Conservation (phyloP, 106 monocot species). For the Apostasia shenzhenica region DNA sequence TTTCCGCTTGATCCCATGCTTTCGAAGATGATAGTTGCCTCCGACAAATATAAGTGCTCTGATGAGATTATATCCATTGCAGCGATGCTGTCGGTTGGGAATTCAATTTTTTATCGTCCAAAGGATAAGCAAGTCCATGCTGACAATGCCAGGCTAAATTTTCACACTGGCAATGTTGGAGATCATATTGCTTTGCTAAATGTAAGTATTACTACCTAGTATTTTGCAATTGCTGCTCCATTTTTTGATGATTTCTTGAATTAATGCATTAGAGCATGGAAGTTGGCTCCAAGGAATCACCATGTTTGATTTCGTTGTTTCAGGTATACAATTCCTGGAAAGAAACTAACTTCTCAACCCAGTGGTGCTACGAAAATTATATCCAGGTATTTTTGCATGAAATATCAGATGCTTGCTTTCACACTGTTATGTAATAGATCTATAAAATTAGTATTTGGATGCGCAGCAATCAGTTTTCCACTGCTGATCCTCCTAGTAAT, state of each 20-base stretch:
- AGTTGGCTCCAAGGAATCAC: background rate
- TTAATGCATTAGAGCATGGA: background rate
- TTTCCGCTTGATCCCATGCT: conserved; percentile 97
- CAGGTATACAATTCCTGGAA: conserved; percentile 94
- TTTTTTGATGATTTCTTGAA: background rate
- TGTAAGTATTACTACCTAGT: conserved; percentile 25
- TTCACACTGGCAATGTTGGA: conserved; percentile 90
- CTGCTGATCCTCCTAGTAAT: no score
- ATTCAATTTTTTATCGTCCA: conserved; percentile 93
- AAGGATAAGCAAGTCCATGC: conserved; percentile 97
- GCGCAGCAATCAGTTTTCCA: no score
- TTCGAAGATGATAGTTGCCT: conserved; percentile 95
- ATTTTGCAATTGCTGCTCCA: background rate
- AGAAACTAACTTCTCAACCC: conserved; percentile 90
- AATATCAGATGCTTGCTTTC: conserved; percentile 24
- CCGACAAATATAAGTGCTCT: conserved; percentile 83
- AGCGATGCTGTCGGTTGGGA: conserved; percentile 81
- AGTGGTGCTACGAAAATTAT: conserved; percentile 99
- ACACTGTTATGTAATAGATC: background rate
- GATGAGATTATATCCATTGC: conserved; percentile 74
- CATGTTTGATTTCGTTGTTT: conserved; percentile 15
- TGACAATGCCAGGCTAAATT: conserved; percentile 87
- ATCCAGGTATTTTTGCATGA: conserved; percentile 88
- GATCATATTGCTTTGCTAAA: conserved; percentile 88
- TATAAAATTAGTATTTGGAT: no score